Evolutionary conservation across 192 early-diverging fungal species (phyloP).

Genomic region (Lunasporangiospora selenospora): DNA sequence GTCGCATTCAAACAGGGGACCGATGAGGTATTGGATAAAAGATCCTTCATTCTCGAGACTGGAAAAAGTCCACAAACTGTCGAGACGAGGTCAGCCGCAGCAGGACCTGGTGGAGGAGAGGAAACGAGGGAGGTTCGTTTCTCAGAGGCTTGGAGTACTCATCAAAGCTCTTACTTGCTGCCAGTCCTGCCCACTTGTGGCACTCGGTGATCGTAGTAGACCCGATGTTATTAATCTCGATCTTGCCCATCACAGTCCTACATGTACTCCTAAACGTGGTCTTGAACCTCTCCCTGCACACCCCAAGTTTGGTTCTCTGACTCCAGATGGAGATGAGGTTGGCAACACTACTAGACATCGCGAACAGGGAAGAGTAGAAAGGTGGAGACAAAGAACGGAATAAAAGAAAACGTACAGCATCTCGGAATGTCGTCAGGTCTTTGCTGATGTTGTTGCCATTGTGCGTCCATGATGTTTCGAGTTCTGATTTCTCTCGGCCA

Average conservation of each 20-base stretch:
- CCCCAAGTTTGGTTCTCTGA: conserved; percentile 33
- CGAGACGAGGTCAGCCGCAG: conserved; percentile 28
- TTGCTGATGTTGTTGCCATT: conserved; percentile 24
- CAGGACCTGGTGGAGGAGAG: conserved; percentile 29
- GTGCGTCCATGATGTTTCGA: conserved; percentile 26
- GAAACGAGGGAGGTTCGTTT: conserved; percentile 21
- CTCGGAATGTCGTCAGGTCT: conserved; percentile 24
- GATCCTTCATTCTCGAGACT: conserved; percentile 22
- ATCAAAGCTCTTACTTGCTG: conserved; percentile 22
- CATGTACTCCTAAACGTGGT: conserved; percentile 18
- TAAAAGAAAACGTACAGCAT: conserved; percentile 31
- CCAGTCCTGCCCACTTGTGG: conserved; percentile 33
- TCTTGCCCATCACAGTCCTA: conserved; percentile 34
- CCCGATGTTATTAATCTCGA: conserved; percentile 24
- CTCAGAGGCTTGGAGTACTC: conserved; percentile 27
- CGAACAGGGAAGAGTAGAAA: conserved; percentile 19
- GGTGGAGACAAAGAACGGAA: conserved; percentile 13
- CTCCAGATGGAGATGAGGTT: conserved; percentile 27
- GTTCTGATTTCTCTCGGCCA: conserved; percentile 18
- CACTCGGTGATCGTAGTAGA: conserved; percentile 23
- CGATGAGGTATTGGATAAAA: conserved; percentile 21
- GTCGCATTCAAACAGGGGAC: conserved; percentile 24
- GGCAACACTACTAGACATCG: conserved; percentile 12
- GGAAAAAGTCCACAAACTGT: conserved; percentile 26
- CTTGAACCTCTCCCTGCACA: conserved; percentile 18